Percentiles rank a stretch among this genome's conserved stretches.
phyloP scores from a whole-genome alignment of 225 moss, liverwort and hornwort species.

The Sphagnum tenellum region DNA sequence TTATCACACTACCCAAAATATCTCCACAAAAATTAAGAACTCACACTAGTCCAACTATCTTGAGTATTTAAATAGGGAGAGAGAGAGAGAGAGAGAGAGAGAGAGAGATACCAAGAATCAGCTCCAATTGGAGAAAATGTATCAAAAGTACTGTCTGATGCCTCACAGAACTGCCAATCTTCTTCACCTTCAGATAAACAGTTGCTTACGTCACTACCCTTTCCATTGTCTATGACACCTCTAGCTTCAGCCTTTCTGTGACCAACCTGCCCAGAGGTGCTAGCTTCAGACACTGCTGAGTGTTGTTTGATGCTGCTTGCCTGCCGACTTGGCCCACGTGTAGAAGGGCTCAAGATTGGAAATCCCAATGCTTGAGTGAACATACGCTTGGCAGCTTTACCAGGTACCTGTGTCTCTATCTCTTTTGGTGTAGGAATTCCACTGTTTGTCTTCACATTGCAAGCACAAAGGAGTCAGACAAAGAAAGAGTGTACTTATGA shows the following conservation, averaged over 20 bases:
- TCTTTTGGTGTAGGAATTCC: conserved; percentile 31
- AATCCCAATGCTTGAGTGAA: conserved; percentile 87
- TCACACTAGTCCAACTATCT: too few relatives aligned
- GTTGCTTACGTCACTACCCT: conserved; percentile 10
- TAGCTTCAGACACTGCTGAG: conserved; percentile 8
- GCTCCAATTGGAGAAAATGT: conserved; percentile 12
- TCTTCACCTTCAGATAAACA: conserved; percentile 11
- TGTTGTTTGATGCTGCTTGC: conserved; percentile 9
- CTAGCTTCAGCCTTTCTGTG: conserved; percentile 13
- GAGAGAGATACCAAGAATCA: neutral
- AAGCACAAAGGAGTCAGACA: neutral
- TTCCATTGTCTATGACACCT: conserved; percentile 18
- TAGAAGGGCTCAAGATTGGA: conserved; percentile 41
- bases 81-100: too few relatives aligned
- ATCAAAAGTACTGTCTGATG: conserved; percentile 15
- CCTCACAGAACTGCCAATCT: conserved; percentile 11
- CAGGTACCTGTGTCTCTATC: conserved; percentile 51
- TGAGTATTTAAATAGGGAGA: too few relatives aligned
- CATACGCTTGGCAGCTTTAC: conserved; percentile 77
- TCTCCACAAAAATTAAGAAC: too few relatives aligned
- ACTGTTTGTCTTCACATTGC: conserved; percentile 12
- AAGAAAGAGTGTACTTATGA: neutral
- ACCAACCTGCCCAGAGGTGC: conserved; percentile 11
- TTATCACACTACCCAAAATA: too few relatives aligned
- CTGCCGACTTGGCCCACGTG: conserved; percentile 27